phyloP scores from a whole-genome alignment of 225 moss, liverwort and hornwort species.

The Asterella californica region DNA sequence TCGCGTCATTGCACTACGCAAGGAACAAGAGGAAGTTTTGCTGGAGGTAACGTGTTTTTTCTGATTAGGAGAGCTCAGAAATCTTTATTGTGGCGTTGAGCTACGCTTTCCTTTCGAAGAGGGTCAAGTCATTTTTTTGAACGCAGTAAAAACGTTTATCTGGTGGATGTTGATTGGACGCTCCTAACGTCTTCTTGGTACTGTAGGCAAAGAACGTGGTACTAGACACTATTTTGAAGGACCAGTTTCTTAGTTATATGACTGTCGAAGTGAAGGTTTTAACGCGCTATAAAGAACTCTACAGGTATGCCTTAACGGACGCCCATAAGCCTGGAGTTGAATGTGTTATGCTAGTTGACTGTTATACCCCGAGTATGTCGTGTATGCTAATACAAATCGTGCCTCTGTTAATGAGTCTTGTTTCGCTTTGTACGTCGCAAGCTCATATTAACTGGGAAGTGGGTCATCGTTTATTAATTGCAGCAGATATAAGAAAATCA shows the following conservation, averaged over 20 bases:
- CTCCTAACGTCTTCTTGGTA: not conserved
- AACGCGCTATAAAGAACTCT: conserved; percentile 77
- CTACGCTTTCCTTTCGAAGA: too few species aligned
- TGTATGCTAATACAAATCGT: not conserved
- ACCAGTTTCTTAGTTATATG: conserved; percentile 90
- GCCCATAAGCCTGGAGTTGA: not conserved
- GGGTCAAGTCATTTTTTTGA: too few species aligned
- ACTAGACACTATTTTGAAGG: conserved; percentile 72
- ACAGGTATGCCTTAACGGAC: conserved; percentile 50
- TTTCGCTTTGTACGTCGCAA: not conserved
- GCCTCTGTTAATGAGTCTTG: not conserved
- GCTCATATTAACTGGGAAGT: not conserved
- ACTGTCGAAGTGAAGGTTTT: conserved; percentile 83
- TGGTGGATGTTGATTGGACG: not conserved
- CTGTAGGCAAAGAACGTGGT: conserved; percentile 73
- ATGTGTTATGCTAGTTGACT: not conserved
- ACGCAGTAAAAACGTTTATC: not conserved
- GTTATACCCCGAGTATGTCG: not conserved
- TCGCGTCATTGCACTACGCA: conserved; percentile 58
- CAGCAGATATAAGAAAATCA: conserved; percentile 90
- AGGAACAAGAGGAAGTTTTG: conserved; percentile 89
- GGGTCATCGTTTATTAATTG: not conserved
- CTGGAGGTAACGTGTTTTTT: conserved; percentile 53
- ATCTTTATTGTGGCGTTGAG: not conserved
- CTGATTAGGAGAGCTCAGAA: not conserved